Conservation (phyloP, 805 yeast species). For the Sugiyamaella americana region DNA sequence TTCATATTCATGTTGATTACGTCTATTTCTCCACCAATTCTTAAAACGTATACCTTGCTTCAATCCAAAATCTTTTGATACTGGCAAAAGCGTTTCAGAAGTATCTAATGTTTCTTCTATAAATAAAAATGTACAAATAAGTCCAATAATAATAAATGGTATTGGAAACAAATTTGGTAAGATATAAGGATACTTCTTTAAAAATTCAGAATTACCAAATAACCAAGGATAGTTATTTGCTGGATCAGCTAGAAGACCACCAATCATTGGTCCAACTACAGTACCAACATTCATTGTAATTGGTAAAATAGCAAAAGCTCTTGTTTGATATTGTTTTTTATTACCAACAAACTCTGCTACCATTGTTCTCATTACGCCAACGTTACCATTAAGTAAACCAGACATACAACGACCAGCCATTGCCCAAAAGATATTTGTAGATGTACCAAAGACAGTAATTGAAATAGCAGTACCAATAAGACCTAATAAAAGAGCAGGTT, state of each 20-base stretch:
- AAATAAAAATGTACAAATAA: slow-evolving; percentile 18
- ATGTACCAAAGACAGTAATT: slow-evolving; percentile 47
- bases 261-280: slow-evolving; percentile 55
- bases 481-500: slow-evolving; percentile 47
- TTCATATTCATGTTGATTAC: neutral
- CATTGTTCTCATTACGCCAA: slow-evolving; percentile 55
- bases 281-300: slow-evolving; percentile 54
- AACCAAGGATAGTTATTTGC: slow-evolving; percentile 28
- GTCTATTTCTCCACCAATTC: neutral
- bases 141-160: slow-evolving; percentile 28
- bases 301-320: slow-evolving; percentile 57
- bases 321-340: slow-evolving; percentile 51
- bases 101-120: slow-evolving; percentile 22
- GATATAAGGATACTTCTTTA: slow-evolving; percentile 43
- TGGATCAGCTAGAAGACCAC: slow-evolving; percentile 47
- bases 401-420: slow-evolving; percentile 46
- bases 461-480: slow-evolving; percentile 47
- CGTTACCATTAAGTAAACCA: slow-evolving; percentile 57
- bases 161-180: slow-evolving; percentile 47
- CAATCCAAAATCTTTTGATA: slow-evolving; percentile 17
- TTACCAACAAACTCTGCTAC: slow-evolving; percentile 53
- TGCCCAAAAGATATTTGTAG: slow-evolving; percentile 47
- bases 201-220: slow-evolving; percentile 18
- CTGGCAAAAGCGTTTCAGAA: slow-evolving; percentile 14
- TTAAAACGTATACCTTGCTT: slow-evolving; percentile 19